Percentiles rank a stretch among this genome's conserved stretches.
Conservation (phyloP, 1,284 basidiomycete species). For the Grifola frondosa region DNA sequence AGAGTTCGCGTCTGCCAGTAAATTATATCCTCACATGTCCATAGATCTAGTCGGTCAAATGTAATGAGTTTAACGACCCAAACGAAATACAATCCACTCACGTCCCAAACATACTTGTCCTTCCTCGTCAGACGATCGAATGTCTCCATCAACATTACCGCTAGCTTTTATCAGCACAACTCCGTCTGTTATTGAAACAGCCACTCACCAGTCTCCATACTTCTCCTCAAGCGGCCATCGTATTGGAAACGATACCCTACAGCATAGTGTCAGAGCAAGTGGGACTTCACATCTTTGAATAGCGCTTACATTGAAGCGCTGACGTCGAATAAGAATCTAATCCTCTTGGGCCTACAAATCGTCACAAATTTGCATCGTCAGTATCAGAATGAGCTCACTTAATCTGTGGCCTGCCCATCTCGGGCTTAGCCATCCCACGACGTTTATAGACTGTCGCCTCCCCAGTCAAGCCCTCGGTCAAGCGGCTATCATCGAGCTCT, state of each 20-base stretch:
- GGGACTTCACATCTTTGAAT: neutral
- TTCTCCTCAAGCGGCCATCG: constrained; percentile 60
- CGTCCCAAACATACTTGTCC: constrained; percentile 73
- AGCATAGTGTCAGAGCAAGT: no score
- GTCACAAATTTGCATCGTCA: neutral
- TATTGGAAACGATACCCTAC: constrained; percentile 69
- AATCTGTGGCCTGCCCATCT: constrained; percentile 62
- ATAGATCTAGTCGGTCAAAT: constrained; percentile 46
- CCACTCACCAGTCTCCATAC: constrained; percentile 58
- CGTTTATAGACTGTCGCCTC: constrained; percentile 69
- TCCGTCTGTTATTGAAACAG: neutral
- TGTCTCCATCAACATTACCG: constrained; percentile 71
- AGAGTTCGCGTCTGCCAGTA: neutral
- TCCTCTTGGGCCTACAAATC: constrained; percentile 54
- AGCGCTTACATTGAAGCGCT: constrained; percentile 64
- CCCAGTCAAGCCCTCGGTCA: constrained; percentile 65
- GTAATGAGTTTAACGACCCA: no score
- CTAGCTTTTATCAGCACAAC: constrained; percentile 29
- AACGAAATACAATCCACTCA: constrained; percentile 39
- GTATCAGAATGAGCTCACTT: constrained; percentile 43
- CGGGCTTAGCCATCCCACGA: constrained; percentile 65
- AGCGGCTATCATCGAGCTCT: constrained; percentile 62
- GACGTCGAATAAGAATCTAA: constrained; percentile 68
- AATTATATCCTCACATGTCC: constrained; percentile 49
- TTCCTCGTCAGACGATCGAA: constrained; percentile 60